phyloP scores from a whole-genome alignment of 345 rosid genomes.

The Linum trigynum region DNA sequence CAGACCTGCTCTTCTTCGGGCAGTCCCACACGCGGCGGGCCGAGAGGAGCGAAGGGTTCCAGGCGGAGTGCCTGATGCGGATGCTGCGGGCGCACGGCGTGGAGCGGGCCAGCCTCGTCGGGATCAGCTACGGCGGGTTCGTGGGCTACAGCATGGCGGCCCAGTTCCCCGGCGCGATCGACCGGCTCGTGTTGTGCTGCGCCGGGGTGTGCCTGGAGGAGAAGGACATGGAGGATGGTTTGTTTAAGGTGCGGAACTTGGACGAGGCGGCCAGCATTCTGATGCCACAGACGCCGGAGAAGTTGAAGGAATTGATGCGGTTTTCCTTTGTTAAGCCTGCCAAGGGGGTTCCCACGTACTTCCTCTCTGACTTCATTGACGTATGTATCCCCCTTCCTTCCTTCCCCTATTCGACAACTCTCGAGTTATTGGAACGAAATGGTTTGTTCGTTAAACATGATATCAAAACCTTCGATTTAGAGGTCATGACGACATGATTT shows the following conservation, averaged over 20 bases:
- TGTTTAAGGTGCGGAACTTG: constrained; percentile 49
- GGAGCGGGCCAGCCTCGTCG: constrained; percentile 39
- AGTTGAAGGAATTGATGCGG: constrained; percentile 48
- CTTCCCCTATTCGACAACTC: too few species aligned
- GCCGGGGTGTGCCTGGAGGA: constrained; percentile 73
- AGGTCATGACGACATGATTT: too few species aligned
- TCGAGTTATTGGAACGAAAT: too few species aligned
- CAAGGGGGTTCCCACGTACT: constrained; percentile 17
- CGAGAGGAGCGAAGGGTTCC: constrained; percentile 50
- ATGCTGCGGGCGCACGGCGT: constrained; percentile 48
- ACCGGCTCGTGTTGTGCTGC: constrained; percentile 59
- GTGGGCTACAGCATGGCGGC: constrained; percentile 66
- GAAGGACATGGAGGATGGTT: constrained; percentile 51
- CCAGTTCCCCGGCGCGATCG: constrained; percentile 43
- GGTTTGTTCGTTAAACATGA: too few species aligned
- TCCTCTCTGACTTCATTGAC: constrained; percentile 27
- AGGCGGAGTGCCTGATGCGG: constrained; percentile 48
- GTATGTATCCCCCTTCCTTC: constrained; percentile 7
- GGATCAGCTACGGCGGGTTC: constrained; percentile 77
- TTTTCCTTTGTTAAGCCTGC: constrained; percentile 46
- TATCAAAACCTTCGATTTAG: too few species aligned
- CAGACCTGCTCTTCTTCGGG: constrained; percentile 67
- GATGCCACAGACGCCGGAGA: constrained; percentile 61
- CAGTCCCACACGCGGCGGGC: constrained; percentile 36
- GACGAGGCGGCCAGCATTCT: constrained; percentile 58